These are phyloP conservation scores for Rhodosporidiobolus sp. DNA, from an alignment of 768 basidiomycete genomes.

Conservation along the genomic window DNA sequence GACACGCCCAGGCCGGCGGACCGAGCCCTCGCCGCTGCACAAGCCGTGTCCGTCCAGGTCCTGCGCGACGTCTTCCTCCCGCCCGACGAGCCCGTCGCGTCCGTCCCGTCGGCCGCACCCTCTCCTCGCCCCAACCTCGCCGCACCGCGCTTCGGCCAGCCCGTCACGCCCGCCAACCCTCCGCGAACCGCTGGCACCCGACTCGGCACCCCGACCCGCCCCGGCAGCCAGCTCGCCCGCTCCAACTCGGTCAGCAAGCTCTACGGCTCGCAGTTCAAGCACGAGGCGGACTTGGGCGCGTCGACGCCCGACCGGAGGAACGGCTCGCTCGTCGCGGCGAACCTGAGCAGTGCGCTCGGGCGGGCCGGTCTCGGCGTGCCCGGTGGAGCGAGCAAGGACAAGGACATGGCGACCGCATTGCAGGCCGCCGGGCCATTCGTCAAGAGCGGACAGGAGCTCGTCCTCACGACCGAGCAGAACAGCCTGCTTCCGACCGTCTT, in stretches of 20 bases:
- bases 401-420: conserved; percentile 7
- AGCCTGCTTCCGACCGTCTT: conserved; percentile 64
- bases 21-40: conserved; percentile 63
- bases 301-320: neutral
- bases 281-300: conserved; percentile 19
- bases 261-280: conserved; percentile 27
- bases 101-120: conserved; percentile 20
- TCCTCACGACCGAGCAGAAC: conserved; percentile 82
- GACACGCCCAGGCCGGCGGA: neutral
- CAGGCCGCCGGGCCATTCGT: conserved; percentile 47
- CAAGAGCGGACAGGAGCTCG: conserved; percentile 77
- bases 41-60: conserved; percentile 73
- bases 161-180: conserved; percentile 14
- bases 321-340: conserved; percentile 8
- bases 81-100: conserved; percentile 40
- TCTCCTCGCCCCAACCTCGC: conserved; percentile 33
- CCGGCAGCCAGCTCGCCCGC: conserved; percentile 21
- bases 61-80: conserved; percentile 76
- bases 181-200: neutral
- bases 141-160: conserved; percentile 28
- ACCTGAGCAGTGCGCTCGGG: neutral
- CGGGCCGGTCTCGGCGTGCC: neutral
- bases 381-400: conserved; percentile 2
- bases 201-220: conserved; percentile 31
- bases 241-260: conserved; percentile 40